Base-by-base conservation (phyloP, 202 grass and related monocot genomes). In the Alloteropsis angusta region DNA sequence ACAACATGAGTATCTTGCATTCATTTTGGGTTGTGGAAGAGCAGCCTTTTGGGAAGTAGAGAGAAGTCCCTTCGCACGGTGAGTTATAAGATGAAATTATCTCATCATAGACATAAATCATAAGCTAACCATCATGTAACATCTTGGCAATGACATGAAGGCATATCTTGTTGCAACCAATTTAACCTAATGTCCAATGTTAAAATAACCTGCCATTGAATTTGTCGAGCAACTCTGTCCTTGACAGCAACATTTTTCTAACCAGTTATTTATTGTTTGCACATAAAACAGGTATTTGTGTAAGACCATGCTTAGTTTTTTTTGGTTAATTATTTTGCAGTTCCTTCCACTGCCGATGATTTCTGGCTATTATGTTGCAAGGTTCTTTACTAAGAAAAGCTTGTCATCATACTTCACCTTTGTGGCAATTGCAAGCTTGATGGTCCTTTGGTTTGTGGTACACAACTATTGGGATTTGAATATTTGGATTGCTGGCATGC, bases 401-500 rank as follows among this genome's bases (percentile, higher is more conserved):
- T 23, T 99, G 68, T 93, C 92, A 55, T 95, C 96, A 78, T 99
- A 99, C 90, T 99, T 99, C 79, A 85, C 88, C 25, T 99, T 93
- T 93, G 96, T 99, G 22, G 77, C 82, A 76, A 80, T 99, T 39
- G 82, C 86, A 79, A 99, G 92, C 72, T 72, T 99, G 86, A 95
- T 99, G 92, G 92, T 95, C 74, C 86, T 99, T 45, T 99, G 96
- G 92, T 99, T 99, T 88, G 90, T 99, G 37, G 89, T 95, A 62
- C 92, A 95, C 76, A 95, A 99, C 75, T 99, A 95, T 56, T 99
- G 96, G 96, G 92, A 93, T 87, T 87, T 99, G n/a, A 99, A 91
- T 88, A 99, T 99, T 85, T 99, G 96, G 96, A 52, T 99, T 60
- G 96, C 96, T 66, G 96, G 90, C 28, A 99, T 99, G 96, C 82